Percentiles rank a stretch among this genome's conserved stretches.
Evolutionary conservation across 371 early-diverging fungal genomes (phyloP).

Genomic region (Haplosporangium sp.): DNA sequence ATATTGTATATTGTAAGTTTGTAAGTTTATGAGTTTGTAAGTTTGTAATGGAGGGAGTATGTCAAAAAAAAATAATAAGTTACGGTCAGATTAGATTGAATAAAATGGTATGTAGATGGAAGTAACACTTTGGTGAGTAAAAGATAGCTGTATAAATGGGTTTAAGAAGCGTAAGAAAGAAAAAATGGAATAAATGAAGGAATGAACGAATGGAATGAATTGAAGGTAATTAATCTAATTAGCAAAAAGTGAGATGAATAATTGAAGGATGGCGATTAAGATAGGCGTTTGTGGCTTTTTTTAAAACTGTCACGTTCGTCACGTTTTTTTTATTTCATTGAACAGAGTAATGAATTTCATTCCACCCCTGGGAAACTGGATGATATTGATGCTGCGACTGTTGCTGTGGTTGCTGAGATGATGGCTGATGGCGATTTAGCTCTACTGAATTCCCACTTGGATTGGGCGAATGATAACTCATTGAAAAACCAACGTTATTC

Average conservation of each 20-base stretch:
- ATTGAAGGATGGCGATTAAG: too few relatives aligned
- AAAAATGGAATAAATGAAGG: too few relatives aligned
- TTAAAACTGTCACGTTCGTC: background rate
- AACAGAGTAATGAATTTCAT: slow-evolving; percentile 34
- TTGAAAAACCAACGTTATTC: slow-evolving; percentile 23
- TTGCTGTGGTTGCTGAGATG: slow-evolving; percentile 12
- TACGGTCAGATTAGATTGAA: too few relatives aligned
- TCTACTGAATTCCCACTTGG: slow-evolving; percentile 9
- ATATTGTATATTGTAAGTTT: too few relatives aligned
- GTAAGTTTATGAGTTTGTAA: too few relatives aligned
- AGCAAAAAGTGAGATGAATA: background rate
- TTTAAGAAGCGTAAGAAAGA: too few relatives aligned
- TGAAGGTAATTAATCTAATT: background rate
- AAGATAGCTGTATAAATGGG: too few relatives aligned
- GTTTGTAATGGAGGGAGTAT: too few relatives aligned
- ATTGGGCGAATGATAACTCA: slow-evolving; percentile 33
- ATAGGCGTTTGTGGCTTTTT: background rate
- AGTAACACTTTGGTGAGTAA: too few relatives aligned
- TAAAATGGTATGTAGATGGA: too few relatives aligned
- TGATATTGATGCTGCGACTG: slow-evolving; percentile 27
- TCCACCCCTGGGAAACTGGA: slow-evolving; percentile 32
- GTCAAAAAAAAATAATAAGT: too few relatives aligned
- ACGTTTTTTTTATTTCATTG: slow-evolving; percentile 8
- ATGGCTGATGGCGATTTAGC: background rate
- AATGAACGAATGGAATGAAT: background rate